Conservation (phyloP, 2,329 filamentous ascomycete species). For the Gnomoniopsis smithogilvyi region DNA sequence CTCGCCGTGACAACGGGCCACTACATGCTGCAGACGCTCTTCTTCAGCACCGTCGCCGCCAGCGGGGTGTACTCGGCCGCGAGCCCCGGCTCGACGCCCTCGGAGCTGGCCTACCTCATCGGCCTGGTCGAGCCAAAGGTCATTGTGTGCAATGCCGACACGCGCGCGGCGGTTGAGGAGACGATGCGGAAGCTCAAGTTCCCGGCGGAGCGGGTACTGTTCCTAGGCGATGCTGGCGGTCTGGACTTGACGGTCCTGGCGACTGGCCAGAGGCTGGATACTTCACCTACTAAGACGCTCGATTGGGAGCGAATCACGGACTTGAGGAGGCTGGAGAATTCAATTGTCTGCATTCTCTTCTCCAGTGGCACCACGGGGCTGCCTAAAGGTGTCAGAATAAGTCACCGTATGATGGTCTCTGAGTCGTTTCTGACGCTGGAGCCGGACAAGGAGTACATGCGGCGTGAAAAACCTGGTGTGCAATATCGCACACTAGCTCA, state of each 20-base stretch:
- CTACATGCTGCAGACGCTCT: constrained; percentile 48
- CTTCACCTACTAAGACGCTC: constrained; percentile 34
- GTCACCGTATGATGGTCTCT: constrained; percentile 42
- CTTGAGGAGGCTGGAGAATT: constrained; percentile 36
- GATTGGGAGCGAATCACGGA: constrained; percentile 55
- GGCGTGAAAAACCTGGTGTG: constrained; percentile 24
- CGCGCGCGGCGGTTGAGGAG: constrained; percentile 37
- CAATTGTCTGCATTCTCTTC: constrained; percentile 41
- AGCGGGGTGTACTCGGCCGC: constrained; percentile 58
- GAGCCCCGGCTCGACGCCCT: constrained; percentile 44
- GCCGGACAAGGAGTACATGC: constrained; percentile 27
- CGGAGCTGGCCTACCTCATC: constrained; percentile 47
- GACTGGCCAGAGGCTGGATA: constrained; percentile 26
- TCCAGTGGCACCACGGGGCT: constrained; percentile 47
- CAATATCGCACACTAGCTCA: constrained; percentile 37
- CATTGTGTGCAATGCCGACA: constrained; percentile 45
- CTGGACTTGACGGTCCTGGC: constrained; percentile 26
- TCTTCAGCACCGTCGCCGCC: constrained; percentile 55
- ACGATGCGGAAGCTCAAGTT: constrained; percentile 1
- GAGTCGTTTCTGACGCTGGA: constrained; percentile 29
- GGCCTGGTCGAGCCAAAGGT: constrained; percentile 35
- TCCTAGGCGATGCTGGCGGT: constrained; percentile 17
- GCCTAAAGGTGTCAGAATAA: constrained; percentile 45
- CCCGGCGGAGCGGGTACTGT: constrained; percentile 23
- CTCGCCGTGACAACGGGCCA: constrained; percentile 56